phyloP scores from a whole-genome alignment of 176 grass and related monocot genomes.

The Saccharum officinarum region DNA sequence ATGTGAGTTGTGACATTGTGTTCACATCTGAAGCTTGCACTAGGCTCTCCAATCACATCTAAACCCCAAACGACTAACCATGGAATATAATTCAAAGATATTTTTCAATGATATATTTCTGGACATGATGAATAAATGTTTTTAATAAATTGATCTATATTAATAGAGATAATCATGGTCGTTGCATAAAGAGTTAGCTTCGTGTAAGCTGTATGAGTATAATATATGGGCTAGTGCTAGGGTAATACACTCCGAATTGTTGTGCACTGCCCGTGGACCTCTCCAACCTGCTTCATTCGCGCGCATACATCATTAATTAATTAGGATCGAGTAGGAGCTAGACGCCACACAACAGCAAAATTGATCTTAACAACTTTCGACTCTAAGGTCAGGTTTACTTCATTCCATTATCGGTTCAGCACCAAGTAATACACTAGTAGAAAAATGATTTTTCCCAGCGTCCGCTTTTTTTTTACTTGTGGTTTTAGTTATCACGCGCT shows the following conservation, averaged over 20 bases:
- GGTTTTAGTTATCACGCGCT: no score
- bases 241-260: slow-evolving; percentile 4
- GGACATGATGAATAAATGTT: background rate
- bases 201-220: slow-evolving; percentile 17
- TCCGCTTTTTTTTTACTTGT: no score
- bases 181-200: slow-evolving; percentile 15
- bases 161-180: slow-evolving; percentile 8
- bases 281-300: background rate
- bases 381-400: background rate
- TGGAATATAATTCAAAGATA: background rate
- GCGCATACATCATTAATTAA: background rate
- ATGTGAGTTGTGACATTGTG: background rate
- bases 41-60: background rate
- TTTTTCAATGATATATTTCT: background rate
- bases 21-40: background rate
- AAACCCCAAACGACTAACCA: background rate
- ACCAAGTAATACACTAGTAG: no score
- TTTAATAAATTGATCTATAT: background rate
- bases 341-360: background rate
- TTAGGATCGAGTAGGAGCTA: background rate
- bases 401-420: background rate
- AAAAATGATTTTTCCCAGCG: no score
- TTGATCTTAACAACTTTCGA: slow-evolving; percentile 2
- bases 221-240: background rate
- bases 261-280: background rate